A percentile compares a stretch with the other conserved stretches of the same genome.
phyloP scores from a whole-genome alignment of 2,329 filamentous ascomycete genomes.

The Colletotrichum costaricense region DNA sequence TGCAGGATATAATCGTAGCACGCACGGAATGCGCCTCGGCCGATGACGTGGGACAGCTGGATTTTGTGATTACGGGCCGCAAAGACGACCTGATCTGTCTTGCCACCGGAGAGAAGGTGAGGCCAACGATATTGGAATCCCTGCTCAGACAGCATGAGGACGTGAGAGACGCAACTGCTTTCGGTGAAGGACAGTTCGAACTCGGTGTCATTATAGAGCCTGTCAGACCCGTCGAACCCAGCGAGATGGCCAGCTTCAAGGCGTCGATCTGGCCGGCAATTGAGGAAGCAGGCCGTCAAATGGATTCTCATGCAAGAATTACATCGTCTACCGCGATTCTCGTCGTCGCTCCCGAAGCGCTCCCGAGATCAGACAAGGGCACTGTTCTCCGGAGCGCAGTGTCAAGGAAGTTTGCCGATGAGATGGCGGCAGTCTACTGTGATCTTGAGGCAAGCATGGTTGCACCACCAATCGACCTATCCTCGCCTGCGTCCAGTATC shows the following conservation, averaged over 20 bases:
- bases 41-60: no score
- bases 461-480: no score
- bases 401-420: constrained; percentile 34
- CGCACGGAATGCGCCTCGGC: no score
- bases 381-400: constrained; percentile 39
- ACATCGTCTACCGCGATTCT: constrained; percentile 38
- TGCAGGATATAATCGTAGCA: no score
- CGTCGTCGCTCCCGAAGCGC: constrained; percentile 21
- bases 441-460: constrained; percentile 12
- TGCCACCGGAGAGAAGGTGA: constrained; percentile 41
- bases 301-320: constrained; percentile 38
- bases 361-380: constrained; percentile 41
- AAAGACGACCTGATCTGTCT: constrained; percentile 45
- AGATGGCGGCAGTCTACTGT: constrained; percentile 39
- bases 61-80: constrained; percentile 41
- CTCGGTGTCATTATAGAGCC: constrained; percentile 41
- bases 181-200: constrained; percentile 38
- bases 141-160: constrained; percentile 34
- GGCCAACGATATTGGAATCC: constrained; percentile 39
- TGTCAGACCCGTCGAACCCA: constrained; percentile 4
- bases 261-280: constrained; percentile 38
- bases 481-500: no score
- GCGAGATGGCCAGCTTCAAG: constrained; percentile 27
- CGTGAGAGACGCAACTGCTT: constrained; percentile 38
- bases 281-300: constrained; percentile 29